phyloP scores from a whole-genome alignment of 306 rosid genomes.

The Malus orientalis region DNA sequence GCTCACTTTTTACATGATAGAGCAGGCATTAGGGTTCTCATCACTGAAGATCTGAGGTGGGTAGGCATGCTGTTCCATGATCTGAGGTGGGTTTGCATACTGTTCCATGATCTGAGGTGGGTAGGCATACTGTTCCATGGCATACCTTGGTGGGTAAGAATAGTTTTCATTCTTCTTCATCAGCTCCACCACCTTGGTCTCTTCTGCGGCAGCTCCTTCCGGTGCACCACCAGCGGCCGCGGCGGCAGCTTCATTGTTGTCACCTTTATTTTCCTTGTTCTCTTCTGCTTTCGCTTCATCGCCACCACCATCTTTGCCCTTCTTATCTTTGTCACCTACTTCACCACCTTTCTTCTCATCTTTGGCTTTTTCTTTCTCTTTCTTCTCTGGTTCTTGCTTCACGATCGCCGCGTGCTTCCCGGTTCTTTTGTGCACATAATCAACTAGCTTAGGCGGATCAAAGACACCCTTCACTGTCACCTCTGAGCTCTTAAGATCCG shows the following conservation, averaged over 20 bases:
- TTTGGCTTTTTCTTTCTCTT: constrained; percentile 24
- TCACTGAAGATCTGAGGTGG: constrained; percentile 83
- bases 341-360: constrained; percentile 13
- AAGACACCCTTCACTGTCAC: constrained; percentile 78
- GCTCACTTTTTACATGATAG: constrained; percentile 27
- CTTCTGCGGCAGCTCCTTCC: constrained; percentile 20
- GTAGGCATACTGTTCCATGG: constrained; percentile 39
- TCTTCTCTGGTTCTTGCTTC: constrained; percentile 55
- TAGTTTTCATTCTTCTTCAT: constrained; percentile 40
- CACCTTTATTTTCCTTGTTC: constrained; percentile 11
- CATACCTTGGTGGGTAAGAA: constrained; percentile 38
- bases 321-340: constrained; percentile 20
- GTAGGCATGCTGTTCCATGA: neutral
- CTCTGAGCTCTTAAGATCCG: constrained; percentile 73
- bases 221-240: neutral
- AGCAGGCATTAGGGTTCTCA: constrained; percentile 80
- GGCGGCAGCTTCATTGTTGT: neutral
- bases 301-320: constrained; percentile 21
- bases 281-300: neutral
- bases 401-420: constrained; percentile 71
- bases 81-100: constrained; percentile 17
- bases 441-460: constrained; percentile 50
- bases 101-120: constrained; percentile 12
- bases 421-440: constrained; percentile 58
- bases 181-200: constrained; percentile 34